phyloP scores from a whole-genome alignment of 768 basidiomycete species.

The Podaxis sp. region DNA sequence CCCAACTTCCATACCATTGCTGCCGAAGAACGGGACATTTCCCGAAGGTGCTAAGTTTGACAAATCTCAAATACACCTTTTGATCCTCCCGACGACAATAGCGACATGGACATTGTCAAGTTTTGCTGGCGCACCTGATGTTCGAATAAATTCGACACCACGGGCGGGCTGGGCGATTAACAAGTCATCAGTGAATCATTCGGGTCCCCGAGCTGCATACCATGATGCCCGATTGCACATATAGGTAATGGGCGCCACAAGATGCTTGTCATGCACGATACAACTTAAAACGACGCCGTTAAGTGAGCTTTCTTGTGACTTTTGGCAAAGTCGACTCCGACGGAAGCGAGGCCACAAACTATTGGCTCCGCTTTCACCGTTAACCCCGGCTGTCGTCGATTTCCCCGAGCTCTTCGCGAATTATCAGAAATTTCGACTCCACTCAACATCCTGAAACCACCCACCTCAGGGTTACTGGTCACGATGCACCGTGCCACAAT shows the following conservation, averaged over 20 bases:
- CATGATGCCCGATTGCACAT: not conserved
- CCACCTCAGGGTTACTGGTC: not conserved
- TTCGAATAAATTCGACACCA: not conserved
- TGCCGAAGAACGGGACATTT: too few species aligned
- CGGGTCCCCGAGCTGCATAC: slow-evolving; percentile 2
- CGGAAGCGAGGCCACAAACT: not conserved
- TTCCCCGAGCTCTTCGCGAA: not conserved
- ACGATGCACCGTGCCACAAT: not conserved
- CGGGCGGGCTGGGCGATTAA: not conserved
- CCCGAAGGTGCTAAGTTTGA: too few species aligned
- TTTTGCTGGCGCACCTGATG: not conserved
- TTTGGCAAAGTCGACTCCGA: too few species aligned
- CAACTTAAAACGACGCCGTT: too few species aligned
- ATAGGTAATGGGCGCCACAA: too few species aligned
- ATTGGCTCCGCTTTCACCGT: too few species aligned
- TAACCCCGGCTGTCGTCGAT: too few species aligned
- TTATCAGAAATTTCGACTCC: not conserved
- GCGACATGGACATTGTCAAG: not conserved
- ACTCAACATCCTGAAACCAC: not conserved
- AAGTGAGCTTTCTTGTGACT: too few species aligned
- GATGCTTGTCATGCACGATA: too few species aligned
- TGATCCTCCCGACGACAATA: too few species aligned
- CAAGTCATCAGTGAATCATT: not conserved
- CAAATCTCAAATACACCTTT: too few species aligned
- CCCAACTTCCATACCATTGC: too few species aligned